Evolutionary conservation across 2,329 filamentous ascomycete species (phyloP).

Genomic region (Cyphellophora europaea): DNA sequence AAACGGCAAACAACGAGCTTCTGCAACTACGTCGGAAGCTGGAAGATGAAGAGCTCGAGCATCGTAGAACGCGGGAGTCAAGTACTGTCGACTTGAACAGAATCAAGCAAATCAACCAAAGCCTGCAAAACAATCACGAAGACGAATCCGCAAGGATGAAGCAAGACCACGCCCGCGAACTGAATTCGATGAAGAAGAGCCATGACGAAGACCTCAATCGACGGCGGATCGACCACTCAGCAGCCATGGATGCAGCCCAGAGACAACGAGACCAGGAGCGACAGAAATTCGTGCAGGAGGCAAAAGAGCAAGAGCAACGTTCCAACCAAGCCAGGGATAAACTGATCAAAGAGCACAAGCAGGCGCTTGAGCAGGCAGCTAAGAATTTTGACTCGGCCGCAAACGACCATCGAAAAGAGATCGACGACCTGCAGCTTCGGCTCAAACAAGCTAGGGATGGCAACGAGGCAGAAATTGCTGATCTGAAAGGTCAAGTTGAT

Average conservation of each 20-base stretch:
- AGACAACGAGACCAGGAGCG: constrained; percentile 36
- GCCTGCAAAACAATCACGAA: constrained; percentile 60
- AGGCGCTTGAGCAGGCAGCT: constrained; percentile 6
- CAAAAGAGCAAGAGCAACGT: constrained; percentile 20
- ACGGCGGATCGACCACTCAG: constrained; percentile 40
- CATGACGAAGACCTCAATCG: constrained; percentile 19
- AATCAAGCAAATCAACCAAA: constrained; percentile 60
- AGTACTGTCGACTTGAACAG: constrained; percentile 45
- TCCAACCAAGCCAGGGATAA: constrained; percentile 5
- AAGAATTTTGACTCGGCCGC: neutral
- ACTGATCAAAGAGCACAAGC: constrained; percentile 4
- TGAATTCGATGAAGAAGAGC: constrained; percentile 7
- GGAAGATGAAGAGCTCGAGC: constrained; percentile 65
- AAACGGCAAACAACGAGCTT: constrained; percentile 48
- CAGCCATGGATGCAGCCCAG: constrained; percentile 30
- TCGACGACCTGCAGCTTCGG: constrained; percentile 28
- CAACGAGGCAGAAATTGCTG: constrained; percentile 54
- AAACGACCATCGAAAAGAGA: constrained; percentile 9
- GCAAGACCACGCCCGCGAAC: constrained; percentile 22
- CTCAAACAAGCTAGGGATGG: constrained; percentile 28
- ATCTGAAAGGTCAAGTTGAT: constrained; percentile 51
- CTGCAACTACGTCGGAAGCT: constrained; percentile 45
- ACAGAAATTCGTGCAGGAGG: constrained; percentile 33
- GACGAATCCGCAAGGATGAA: constrained; percentile 49
- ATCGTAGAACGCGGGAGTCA: constrained; percentile 55